These are phyloP conservation scores for Diaporthe citriasiana DNA, from an alignment of 2,329 filamentous ascomycete genomes.

Conservation along the genomic window DNA sequence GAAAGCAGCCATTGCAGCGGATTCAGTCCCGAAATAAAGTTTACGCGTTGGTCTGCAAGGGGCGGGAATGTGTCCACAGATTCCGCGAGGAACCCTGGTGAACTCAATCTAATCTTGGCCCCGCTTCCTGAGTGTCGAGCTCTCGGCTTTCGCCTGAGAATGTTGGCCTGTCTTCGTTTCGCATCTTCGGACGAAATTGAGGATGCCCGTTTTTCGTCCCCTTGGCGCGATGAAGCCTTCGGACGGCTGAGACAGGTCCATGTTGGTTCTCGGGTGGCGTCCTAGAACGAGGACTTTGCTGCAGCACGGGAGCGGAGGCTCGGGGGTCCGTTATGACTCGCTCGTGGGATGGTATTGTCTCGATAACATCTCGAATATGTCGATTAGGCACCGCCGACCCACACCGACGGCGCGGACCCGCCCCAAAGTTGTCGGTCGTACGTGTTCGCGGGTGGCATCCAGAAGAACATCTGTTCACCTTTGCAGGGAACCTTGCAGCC, in stretches of 20 bases:
- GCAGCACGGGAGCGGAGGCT: background rate
- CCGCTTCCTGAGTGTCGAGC: background rate
- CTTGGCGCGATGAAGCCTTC: background rate
- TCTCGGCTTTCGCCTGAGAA: background rate
- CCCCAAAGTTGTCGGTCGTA: conserved; percentile 36
- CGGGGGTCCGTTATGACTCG: background rate
- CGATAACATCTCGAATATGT: background rate
- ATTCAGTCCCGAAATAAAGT: background rate
- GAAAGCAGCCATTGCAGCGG: background rate
- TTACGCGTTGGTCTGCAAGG: background rate
- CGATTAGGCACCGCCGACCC: conserved; percentile 26
- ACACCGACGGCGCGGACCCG: conserved; percentile 27
- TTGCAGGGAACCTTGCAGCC: conserved; percentile 41
- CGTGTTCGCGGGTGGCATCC: conserved; percentile 31
- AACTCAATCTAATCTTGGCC: conserved; percentile 23
- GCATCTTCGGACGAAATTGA: background rate
- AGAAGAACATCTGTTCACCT: conserved; percentile 42
- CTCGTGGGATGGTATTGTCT: background rate
- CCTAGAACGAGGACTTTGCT: background rate
- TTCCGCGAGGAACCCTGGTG: background rate
- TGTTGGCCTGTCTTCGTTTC: background rate
- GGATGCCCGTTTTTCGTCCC: background rate
- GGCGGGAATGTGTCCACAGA: background rate
- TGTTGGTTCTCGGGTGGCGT: background rate
- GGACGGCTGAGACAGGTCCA: background rate